These are phyloP conservation scores for Pyrenula massariospora DNA, from an alignment of 495 filamentous ascomycete species.

Conservation along the genomic window DNA sequence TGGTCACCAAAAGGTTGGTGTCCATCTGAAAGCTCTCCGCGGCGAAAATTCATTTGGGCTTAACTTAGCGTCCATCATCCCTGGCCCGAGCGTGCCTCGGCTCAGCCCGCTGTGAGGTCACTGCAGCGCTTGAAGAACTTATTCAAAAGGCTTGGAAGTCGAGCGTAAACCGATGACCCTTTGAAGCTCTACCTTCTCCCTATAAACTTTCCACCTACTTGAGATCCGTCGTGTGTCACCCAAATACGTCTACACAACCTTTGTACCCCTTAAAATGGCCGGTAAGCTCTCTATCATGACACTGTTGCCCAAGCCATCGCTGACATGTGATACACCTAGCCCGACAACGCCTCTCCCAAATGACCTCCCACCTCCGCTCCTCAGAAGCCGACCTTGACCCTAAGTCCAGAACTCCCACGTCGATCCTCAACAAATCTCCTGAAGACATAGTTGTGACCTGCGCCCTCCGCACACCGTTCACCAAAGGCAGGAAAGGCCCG, in stretches of 20 bases:
- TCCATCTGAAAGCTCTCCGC: not conserved
- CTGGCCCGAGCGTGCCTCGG: conserved; percentile 27
- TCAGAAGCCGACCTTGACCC: conserved; percentile 16
- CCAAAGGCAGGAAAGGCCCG: conserved; percentile 80
- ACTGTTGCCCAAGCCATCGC: not conserved
- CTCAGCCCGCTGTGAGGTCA: conserved; percentile 1
- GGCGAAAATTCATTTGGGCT: not conserved
- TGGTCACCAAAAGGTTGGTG: not conserved
- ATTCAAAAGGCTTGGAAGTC: not conserved
- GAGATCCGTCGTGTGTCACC: too few relatives aligned
- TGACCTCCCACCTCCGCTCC: conserved; percentile 47
- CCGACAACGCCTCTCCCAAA: conserved; percentile 50
- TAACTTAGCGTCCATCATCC: conserved; percentile 18
- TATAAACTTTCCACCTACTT: too few relatives aligned
- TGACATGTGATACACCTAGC: conserved; percentile 22
- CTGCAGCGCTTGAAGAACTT: not conserved
- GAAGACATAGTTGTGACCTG: conserved; percentile 86
- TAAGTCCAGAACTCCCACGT: conserved; percentile 29
- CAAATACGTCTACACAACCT: not conserved
- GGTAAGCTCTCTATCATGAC: conserved; percentile 1
- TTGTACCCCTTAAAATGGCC: conserved; percentile 3
- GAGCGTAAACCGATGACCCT: not conserved
- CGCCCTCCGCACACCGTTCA: conserved; percentile 83
- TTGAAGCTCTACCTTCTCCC: not conserved
- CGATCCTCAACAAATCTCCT: conserved; percentile 48